These are phyloP conservation scores for Aspergillus persii DNA, from an alignment of 2,329 filamentous ascomycete species.

Conservation along the genomic window DNA sequence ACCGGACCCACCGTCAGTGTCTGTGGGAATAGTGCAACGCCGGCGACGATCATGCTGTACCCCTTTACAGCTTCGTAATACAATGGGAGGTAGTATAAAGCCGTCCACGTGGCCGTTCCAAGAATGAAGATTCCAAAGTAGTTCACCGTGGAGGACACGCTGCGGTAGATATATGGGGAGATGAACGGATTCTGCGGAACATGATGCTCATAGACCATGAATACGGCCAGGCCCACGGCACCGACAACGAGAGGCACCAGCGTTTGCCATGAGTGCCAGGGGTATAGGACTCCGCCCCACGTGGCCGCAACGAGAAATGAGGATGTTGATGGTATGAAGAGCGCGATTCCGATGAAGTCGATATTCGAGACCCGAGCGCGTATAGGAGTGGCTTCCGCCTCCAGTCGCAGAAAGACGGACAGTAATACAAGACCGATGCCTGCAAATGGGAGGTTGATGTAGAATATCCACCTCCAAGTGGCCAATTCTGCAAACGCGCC, in stretches of 20 bases:
- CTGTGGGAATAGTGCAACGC: constrained; percentile 58
- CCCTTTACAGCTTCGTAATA: constrained; percentile 47
- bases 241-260: constrained; percentile 62
- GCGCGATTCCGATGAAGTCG: constrained; percentile 62
- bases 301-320: constrained; percentile 62
- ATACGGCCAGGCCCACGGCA: constrained; percentile 39
- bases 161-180: constrained; percentile 44
- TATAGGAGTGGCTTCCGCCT: not conserved
- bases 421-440: constrained; percentile 22
- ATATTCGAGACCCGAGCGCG: constrained; percentile 40
- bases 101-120: constrained; percentile 41
- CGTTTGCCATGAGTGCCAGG: constrained; percentile 62
- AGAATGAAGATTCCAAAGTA: constrained; percentile 40
- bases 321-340: constrained; percentile 61
- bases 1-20: constrained; percentile 62
- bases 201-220: constrained; percentile 14
- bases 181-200: constrained; percentile 28
- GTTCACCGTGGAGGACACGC: constrained; percentile 35
- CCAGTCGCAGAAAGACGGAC: constrained; percentile 5
- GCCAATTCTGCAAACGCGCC: too few species aligned
- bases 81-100: constrained; percentile 55
- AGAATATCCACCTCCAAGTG: constrained; percentile 30
- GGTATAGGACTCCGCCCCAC: constrained; percentile 65
- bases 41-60: constrained; percentile 52
- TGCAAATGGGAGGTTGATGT: constrained; percentile 28